phyloP scores from a whole-genome alignment of 208 protist species.

The Trypanosoma conorhini region DNA sequence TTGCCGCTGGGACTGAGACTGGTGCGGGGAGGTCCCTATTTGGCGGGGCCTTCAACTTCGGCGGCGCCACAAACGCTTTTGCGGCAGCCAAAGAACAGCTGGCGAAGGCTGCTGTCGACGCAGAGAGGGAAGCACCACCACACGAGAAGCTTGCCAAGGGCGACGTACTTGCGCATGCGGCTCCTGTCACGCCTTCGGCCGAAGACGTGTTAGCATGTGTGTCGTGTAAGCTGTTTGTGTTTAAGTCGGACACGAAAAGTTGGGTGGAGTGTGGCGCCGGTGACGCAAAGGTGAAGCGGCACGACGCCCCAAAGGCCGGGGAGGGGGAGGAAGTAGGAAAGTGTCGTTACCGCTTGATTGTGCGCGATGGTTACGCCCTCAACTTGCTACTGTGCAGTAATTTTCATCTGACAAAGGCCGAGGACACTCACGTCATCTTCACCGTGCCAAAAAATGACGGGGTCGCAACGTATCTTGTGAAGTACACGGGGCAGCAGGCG shows the following conservation, averaged over 20 bases:
- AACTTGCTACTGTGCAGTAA: constrained; percentile 55
- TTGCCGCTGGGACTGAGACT: background rate
- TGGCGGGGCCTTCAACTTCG: constrained; percentile 59
- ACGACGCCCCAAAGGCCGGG: constrained; percentile 16
- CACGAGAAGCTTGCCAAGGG: background rate
- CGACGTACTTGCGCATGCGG: constrained; percentile 29
- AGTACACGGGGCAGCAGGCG: constrained; percentile 58
- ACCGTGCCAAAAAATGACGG: constrained; percentile 35
- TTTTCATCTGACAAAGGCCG: constrained; percentile 46
- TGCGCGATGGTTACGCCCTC: constrained; percentile 82
- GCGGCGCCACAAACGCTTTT: constrained; percentile 63
- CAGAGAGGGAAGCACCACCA: background rate
- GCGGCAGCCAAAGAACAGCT: constrained; percentile 66
- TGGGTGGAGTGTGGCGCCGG: constrained; percentile 74
- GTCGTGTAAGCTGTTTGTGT: constrained; percentile 64
- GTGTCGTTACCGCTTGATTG: constrained; percentile 61
- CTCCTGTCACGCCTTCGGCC: constrained; percentile 11
- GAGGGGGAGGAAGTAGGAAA: constrained; percentile 30
- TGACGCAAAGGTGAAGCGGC: constrained; percentile 66
- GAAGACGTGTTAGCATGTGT: constrained; percentile 54
- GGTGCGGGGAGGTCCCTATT: constrained; percentile 15
- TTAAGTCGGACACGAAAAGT: constrained; percentile 50
- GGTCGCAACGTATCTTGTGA: constrained; percentile 60
- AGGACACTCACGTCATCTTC: constrained; percentile 61
- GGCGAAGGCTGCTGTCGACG: constrained; percentile 26